phyloP scores from a whole-genome alignment of 2,329 filamentous ascomycete species.

The Alternaria brassicae region DNA sequence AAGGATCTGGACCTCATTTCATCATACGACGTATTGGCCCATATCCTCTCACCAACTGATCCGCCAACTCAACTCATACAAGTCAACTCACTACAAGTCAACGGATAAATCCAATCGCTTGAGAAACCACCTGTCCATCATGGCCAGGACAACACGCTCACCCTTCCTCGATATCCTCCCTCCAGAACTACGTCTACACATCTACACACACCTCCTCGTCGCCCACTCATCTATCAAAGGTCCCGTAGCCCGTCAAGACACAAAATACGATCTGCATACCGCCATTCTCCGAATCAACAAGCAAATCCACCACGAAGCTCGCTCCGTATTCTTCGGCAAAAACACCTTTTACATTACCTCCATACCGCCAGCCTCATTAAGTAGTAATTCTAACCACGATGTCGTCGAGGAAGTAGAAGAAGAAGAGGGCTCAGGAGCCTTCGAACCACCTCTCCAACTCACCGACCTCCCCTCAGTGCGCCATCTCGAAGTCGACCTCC shows the following conservation, averaged over 20 bases:
- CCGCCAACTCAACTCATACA: not conserved
- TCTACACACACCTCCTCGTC: constrained; percentile 42
- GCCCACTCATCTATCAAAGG: constrained; percentile 30
- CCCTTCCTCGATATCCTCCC: constrained; percentile 40
- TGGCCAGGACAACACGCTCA: constrained; percentile 15
- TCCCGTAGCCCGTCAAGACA: constrained; percentile 20
- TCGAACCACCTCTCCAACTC: constrained; percentile 39
- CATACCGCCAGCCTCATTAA: constrained; percentile 7
- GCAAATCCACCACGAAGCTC: constrained; percentile 52
- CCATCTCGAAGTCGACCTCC: constrained; percentile 37
- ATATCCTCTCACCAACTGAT: not conserved
- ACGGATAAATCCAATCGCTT: not conserved
- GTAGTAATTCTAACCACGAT: not conserved
- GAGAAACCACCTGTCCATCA: not conserved
- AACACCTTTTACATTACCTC: constrained; percentile 49
- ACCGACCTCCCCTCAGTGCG: constrained; percentile 31
- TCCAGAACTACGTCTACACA: constrained; percentile 37
- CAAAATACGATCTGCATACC: constrained; percentile 44
- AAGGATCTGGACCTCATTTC: constrained; percentile 5
- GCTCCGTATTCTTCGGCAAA: constrained; percentile 51
- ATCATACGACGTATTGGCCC: not conserved
- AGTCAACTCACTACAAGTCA: not conserved
- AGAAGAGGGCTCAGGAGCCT: constrained; percentile 21
- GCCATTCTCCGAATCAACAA: constrained; percentile 49
- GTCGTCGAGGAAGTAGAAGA: not conserved